Evolutionary conservation across 2,329 filamentous ascomycete genomes (phyloP).

Genomic region (Salinomyces thailandicus): DNA sequence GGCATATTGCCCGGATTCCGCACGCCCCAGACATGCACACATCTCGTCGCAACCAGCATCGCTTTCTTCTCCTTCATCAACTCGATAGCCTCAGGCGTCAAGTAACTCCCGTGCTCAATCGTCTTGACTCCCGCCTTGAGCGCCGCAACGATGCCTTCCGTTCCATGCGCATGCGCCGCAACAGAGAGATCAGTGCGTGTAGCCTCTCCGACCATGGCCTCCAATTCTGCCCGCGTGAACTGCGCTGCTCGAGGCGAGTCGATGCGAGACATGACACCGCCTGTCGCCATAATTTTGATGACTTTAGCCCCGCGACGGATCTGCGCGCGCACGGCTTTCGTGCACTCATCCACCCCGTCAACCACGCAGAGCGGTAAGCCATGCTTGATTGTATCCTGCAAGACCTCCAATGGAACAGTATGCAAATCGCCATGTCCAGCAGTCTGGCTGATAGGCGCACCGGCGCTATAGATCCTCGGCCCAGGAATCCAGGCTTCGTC

Average conservation of each 20-base stretch:
- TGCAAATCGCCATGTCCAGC: conserved; percentile 42
- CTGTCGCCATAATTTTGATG: conserved; percentile 19
- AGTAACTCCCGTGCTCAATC: conserved; percentile 41
- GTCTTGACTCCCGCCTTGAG: conserved; percentile 36
- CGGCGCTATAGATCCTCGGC: conserved; percentile 41
- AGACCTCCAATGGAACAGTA: conserved; percentile 26
- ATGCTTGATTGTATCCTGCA: conserved; percentile 25
- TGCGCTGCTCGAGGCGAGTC: conserved; percentile 18
- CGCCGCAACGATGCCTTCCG: conserved; percentile 32
- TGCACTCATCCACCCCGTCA: conserved; percentile 38
- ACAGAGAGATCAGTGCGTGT: conserved; percentile 14
- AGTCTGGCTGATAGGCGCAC: conserved; percentile 37
- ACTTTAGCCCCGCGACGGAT: conserved; percentile 27
- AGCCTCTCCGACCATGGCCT: conserved; percentile 19
- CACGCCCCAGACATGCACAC: conserved; percentile 32
- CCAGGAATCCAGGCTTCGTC: conserved; percentile 37
- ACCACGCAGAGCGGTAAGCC: conserved; percentile 22
- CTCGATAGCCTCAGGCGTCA: conserved; percentile 36
- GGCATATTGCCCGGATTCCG: conserved; percentile 11
- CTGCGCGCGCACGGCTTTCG: conserved; percentile 32
- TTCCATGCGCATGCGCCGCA: conserved; percentile 27
- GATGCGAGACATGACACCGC: conserved; percentile 22
- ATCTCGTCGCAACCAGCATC: conserved; percentile 37
- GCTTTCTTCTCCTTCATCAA: conserved; percentile 38
- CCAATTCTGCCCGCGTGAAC: conserved; percentile 14